Base-by-base conservation (phyloP, 768 basidiomycete genomes). In the Paxillus involutus region DNA sequence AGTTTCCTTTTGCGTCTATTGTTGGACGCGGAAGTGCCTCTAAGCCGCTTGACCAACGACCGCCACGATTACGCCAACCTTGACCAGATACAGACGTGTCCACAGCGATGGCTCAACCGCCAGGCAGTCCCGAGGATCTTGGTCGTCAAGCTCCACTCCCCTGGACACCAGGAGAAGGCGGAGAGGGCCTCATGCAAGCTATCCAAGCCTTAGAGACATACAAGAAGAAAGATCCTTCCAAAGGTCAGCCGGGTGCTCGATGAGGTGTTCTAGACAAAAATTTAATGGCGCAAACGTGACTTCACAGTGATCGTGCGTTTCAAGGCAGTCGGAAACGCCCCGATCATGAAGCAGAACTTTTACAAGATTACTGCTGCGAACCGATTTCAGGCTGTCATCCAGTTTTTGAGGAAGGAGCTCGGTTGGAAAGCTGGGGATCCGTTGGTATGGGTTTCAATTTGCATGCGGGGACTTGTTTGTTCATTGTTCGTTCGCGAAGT, bases 271-370 rank as follows among this genome's bases (percentile, higher is more conserved):
- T 55, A 24, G 54, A 10, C 12, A 9, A 24, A 32, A 19, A 11
- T 49, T 30, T 44, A 21, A 35, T 17, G 35, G 29, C 26, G 47
- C 39, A 26, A 10, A 39, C 44, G 2, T 36, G 36, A 24, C 13
- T 37, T 14, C 17, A 44, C 68, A 98, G 96, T 98, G 47, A 86
- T 98, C 57, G 92, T 99, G 10, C 86, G 94, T 42, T 99, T 99
- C 83, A 95, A 95, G 69, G 94, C 96, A 2, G 91, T 97, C 10
- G 96, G 96, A 44, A 95, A 96, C 63, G 96, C 95, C 1, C 96
- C 96, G 0, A 94, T 99, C 64, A 97, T 99, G 95, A 95, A 90
- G 74, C 92, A 96, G 74, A 98, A 96, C 75, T 91, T 95, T 63
- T 98, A 94, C 84, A 96, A 95, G 78, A 95, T 98, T 65, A 94